Base-by-base conservation (phyloP, 2,329 filamentous ascomycete genomes). In the Incumbomyces delicatus region DNA sequence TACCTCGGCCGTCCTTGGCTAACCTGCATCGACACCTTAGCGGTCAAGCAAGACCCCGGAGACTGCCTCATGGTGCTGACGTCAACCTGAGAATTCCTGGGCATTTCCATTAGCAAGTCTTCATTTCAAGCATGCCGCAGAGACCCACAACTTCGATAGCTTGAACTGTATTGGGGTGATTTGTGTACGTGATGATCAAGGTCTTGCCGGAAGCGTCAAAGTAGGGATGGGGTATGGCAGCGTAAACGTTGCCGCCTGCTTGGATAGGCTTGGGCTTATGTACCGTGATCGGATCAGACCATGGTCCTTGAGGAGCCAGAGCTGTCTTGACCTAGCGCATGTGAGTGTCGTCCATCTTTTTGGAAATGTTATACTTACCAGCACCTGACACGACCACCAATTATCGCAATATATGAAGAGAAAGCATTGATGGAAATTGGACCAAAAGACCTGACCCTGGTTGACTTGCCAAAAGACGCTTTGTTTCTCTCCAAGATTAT, bases 401-500 rank as follows among this genome's bases (percentile, higher is more conserved):
- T 46, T 46, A 35, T 46, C 56, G 36, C 49, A 54, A 31, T 57
- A 58, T 6, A 57, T 47, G 40, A 58, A 58, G n/a, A 58, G 32
- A 34, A 55, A 57, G 33, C 52, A 53, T n/a, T 42, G 42, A 32
- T 52, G 51, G 17, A 50, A 54, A 11, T 42, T 47, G 16, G 54
- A 57, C 47, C 50, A 58, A 27, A 58, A 37, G n/a, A 58, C 52
- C 43, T 57, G 55, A 7, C 56, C 56, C 42, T 58, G 56, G 36
- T 58, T 57, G 51, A 57, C 49, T 40, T 57, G 53, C 56, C 56
- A 57, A 37, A 58, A 58, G 10, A 58, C 47, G 29, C 53, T 54
- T 46, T 57, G 52, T 32, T 54, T 57, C 32, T 55, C 53, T n/a
- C 51, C 50, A 1, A 56, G 31, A 2, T 48, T 18, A 3, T 40